phyloP scores from a whole-genome alignment of 1,284 basidiomycete species.

The Ustilago bromivora region DNA sequence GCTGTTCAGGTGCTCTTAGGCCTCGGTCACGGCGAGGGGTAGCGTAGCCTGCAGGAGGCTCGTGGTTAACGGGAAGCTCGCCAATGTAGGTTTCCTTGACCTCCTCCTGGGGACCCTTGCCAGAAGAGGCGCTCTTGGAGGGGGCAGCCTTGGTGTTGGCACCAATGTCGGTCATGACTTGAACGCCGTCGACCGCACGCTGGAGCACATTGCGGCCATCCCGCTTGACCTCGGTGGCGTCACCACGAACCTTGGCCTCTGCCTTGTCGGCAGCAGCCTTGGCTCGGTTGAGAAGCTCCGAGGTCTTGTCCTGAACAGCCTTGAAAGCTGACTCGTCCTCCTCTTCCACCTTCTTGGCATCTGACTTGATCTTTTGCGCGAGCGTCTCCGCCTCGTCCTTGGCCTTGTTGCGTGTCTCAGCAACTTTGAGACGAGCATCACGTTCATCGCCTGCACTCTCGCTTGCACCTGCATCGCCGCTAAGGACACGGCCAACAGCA shows the following conservation, averaged over 20 bases:
- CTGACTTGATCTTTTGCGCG: slow-evolving; percentile 56
- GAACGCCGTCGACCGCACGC: slow-evolving; percentile 54
- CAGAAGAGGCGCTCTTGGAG: slow-evolving; percentile 68
- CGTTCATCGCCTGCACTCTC: slow-evolving; percentile 45
- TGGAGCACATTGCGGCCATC: slow-evolving; percentile 65
- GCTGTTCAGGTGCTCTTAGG: slow-evolving; percentile 55
- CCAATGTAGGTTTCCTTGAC: slow-evolving; percentile 51
- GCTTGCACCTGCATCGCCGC: slow-evolving; percentile 53
- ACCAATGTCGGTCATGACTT: slow-evolving; percentile 56
- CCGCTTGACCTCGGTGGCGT: slow-evolving; percentile 30
- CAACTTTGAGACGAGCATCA: slow-evolving; percentile 44
- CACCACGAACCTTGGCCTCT: slow-evolving; percentile 58
- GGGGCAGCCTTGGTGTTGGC: slow-evolving; percentile 59
- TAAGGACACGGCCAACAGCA: slow-evolving; percentile 53
- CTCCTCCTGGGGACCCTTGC: slow-evolving; percentile 62
- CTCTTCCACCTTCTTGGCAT: slow-evolving; percentile 65
- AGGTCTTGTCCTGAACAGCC: slow-evolving; percentile 51
- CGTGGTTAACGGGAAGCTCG: slow-evolving; percentile 59
- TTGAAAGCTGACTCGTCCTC: slow-evolving; percentile 64
- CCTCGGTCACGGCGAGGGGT: slow-evolving; percentile 55
- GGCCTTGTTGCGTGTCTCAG: slow-evolving; percentile 55
- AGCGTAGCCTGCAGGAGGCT: slow-evolving; percentile 57
- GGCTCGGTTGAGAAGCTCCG: slow-evolving; percentile 53
- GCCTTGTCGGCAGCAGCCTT: slow-evolving; percentile 73
- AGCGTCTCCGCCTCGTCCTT: slow-evolving; percentile 45